Base-by-base conservation (phyloP, 345 rosid species). In the Schrenkiella parvula region DNA sequence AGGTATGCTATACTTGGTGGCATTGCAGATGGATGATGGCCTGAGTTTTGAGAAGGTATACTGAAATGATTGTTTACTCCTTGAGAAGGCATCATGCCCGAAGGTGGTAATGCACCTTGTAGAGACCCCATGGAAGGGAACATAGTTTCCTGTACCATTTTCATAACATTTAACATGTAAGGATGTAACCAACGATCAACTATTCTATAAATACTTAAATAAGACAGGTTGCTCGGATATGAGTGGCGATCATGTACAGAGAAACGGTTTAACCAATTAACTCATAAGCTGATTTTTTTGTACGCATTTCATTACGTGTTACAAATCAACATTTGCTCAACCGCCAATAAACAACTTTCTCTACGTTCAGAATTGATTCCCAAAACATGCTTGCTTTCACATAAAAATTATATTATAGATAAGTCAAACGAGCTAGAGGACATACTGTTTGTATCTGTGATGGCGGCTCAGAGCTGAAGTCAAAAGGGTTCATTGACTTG, bases 401-500 rank as follows among this genome's bases (percentile, higher is more conserved):
- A 41, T 17, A 31, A 32, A 31, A 6, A 0, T 3, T 26, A 0
- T 23, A 37, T 22, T 47, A 14, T 46, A 2, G 15, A 21, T 22
- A 8, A 55, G 70, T 78, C 11, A 22, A 68, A 77, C 34, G 55
- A 74, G 66, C 26, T 22, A 62, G 65, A 76, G 39, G 9, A 72
- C 90, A 58, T 83, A 93, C 98, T 29, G 76, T 55, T 73, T 82
- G 91, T 55, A 81, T 73, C 72, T 80, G 97, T 35, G 77, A 69
- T 37, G 83, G 72, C 18, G 89, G 79, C 66, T 86, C 93, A 35
- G 56, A 72, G 71, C 39, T 72, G 44, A 77, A 56, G 78, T 95
- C 98, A 85, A 95, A 95, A 60, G 99, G 99, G 82, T 95, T 95
- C 66, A 79, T 61, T 10, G 99, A 89, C 52, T 69, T 81, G 28